phyloP scores from a whole-genome alignment of 2,329 filamentous ascomycete species.

The Talaromyces sp. region DNA sequence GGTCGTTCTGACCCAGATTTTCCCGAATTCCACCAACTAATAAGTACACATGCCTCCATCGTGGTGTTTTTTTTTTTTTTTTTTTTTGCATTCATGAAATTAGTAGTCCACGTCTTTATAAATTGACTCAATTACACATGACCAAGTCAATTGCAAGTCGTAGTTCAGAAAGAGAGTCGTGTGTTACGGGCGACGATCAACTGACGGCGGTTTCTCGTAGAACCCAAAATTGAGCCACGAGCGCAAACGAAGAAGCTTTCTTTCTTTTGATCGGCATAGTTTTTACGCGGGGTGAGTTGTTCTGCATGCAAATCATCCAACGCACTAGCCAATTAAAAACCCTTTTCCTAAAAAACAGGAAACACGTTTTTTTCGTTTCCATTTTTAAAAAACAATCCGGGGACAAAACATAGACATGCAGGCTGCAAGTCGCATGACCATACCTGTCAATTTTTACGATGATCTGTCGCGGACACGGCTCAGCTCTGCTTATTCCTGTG shows the following conservation, averaged over 20 bases:
- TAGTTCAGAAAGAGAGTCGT: background rate
- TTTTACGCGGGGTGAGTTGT: background rate
- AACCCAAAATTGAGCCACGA: background rate
- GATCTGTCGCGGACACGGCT: background rate
- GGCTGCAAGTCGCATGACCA: background rate
- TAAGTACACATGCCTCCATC: too few species aligned
- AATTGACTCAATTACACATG: background rate
- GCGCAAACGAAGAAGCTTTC: too few species aligned
- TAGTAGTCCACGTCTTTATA: too few species aligned
- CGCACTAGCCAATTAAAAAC: too few species aligned
- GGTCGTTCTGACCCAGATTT: too few species aligned
- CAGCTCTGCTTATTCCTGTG: background rate
- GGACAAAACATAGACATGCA: background rate
- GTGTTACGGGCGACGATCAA: background rate
- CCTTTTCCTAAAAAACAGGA: background rate
- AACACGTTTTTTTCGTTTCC: background rate
- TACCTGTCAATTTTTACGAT: background rate
- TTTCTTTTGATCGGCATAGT: background rate
- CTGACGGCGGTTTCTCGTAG: background rate
- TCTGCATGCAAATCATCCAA: too few species aligned
- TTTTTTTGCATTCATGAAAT: too few species aligned
- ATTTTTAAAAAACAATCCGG: background rate
- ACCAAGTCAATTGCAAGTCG: background rate
- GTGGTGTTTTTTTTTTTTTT: too few species aligned
- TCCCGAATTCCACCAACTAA: too few species aligned